These are phyloP conservation scores for Penicillium sp. DNA, from an alignment of 2,329 filamentous ascomycete genomes.

Conservation along the genomic window DNA sequence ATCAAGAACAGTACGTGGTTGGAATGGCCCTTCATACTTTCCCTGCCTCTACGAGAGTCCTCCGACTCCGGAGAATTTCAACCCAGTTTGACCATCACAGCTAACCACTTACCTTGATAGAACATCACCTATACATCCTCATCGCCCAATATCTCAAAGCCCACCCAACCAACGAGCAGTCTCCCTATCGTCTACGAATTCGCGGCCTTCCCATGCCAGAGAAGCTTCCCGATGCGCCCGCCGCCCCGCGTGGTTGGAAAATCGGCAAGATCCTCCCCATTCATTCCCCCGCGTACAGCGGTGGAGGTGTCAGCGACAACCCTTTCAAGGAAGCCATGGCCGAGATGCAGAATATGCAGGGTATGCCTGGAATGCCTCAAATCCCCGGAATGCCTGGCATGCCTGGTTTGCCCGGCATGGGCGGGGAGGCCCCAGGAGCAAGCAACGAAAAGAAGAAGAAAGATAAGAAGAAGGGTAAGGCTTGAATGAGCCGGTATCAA, in stretches of 20 bases:
- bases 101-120: constrained; percentile 31
- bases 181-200: constrained; percentile 73
- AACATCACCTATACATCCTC: constrained; percentile 85
- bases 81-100: neutral
- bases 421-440: constrained; percentile 40
- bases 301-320: constrained; percentile 92
- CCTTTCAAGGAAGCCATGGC: constrained; percentile 96
- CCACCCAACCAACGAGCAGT: constrained; percentile 75
- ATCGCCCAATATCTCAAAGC: constrained; percentile 75
- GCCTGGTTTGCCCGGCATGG: constrained; percentile 49
- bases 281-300: constrained; percentile 85
- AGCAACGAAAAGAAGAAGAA: constrained; percentile 51
- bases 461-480: constrained; percentile 55
- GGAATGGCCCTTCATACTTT: neutral
- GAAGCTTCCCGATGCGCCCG: constrained; percentile 72
- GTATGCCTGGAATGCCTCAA: constrained; percentile 46
- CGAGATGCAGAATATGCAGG: constrained; percentile 70
- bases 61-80: neutral
- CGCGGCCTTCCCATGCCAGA: constrained; percentile 71
- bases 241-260: constrained; percentile 88
- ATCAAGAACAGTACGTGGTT: constrained; percentile 66
- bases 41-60: neutral
- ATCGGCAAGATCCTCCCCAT: constrained; percentile 82
- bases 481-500: constrained; percentile 25
- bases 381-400: constrained; percentile 56